Evolutionary conservation across 305 asterid genomes (phyloP).

Genomic region (Lippia alba): DNA sequence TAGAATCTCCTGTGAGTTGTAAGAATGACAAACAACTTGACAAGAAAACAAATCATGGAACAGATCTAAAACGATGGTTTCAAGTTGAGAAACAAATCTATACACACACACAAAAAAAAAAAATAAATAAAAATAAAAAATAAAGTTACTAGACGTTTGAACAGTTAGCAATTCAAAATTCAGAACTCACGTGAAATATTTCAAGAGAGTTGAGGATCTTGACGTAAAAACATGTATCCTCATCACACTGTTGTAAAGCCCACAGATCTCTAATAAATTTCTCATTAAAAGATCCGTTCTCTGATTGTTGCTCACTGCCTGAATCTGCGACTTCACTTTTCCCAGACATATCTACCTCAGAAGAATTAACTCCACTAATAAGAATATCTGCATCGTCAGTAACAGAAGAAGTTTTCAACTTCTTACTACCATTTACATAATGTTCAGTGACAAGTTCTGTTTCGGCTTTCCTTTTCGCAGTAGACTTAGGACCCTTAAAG

Average conservation of each 20-base stretch:
- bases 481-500: slow-evolving; percentile 50
- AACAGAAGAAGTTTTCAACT: slow-evolving; percentile 57
- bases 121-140: background rate
- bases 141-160: slow-evolving; percentile 26
- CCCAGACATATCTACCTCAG: slow-evolving; percentile 47
- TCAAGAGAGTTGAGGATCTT: slow-evolving; percentile 79
- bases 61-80: background rate
- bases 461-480: slow-evolving; percentile 71
- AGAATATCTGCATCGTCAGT: slow-evolving; percentile 69
- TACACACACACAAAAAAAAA: background rate
- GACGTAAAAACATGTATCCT: slow-evolving; percentile 69
- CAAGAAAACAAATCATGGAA: background rate
- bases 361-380: slow-evolving; percentile 68
- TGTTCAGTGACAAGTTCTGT: slow-evolving; percentile 45
- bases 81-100: slow-evolving; percentile 1
- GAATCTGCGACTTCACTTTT: slow-evolving; percentile 48
- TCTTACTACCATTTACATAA: slow-evolving; percentile 49
- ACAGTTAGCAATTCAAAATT: slow-evolving; percentile 29
- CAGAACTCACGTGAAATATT: slow-evolving; percentile 71
- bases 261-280: slow-evolving; percentile 61
- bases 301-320: slow-evolving; percentile 49
- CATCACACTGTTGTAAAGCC: slow-evolving; percentile 56
- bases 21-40: slow-evolving; percentile 28
- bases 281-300: slow-evolving; percentile 40
- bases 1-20: slow-evolving; percentile 41